Evolutionary conservation across 2,329 filamentous ascomycete species (phyloP).

Genomic region (Alternaria sp.): DNA sequence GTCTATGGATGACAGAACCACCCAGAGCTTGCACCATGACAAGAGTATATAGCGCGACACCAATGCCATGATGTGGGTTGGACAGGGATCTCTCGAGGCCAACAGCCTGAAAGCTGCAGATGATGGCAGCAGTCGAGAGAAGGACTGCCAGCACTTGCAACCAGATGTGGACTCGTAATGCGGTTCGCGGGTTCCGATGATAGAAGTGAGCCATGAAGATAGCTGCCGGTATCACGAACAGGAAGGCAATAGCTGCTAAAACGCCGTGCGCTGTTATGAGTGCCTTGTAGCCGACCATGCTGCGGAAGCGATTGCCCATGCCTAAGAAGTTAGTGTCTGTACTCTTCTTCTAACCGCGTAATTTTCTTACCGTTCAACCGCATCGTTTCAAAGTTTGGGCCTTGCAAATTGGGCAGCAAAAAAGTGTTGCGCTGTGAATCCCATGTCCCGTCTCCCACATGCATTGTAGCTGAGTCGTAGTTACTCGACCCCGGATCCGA

Average conservation of each 20-base stretch:
- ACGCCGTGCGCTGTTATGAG: slow-evolving; percentile 76
- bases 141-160: slow-evolving; percentile 74
- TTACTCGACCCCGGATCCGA: slow-evolving; percentile 75
- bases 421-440: slow-evolving; percentile 79
- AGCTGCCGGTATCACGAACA: slow-evolving; percentile 76
- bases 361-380: slow-evolving; percentile 74
- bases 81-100: slow-evolving; percentile 74
- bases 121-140: slow-evolving; percentile 74
- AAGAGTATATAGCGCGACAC: slow-evolving; percentile 77
- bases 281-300: slow-evolving; percentile 72
- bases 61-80: slow-evolving; percentile 87
- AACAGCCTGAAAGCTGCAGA: slow-evolving; percentile 80
- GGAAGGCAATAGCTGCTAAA: slow-evolving; percentile 75
- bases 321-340: slow-evolving; percentile 58
- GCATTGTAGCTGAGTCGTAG: slow-evolving; percentile 77
- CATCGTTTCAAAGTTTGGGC: slow-evolving; percentile 82
- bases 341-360: not conserved
- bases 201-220: slow-evolving; percentile 79
- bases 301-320: slow-evolving; percentile 82
- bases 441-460: slow-evolving; percentile 85
- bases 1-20: slow-evolving; percentile 69
- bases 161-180: slow-evolving; percentile 76
- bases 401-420: slow-evolving; percentile 77
- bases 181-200: slow-evolving; percentile 66
- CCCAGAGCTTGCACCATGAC: slow-evolving; percentile 75